These are phyloP conservation scores for Saccharomycopsis fibuligera DNA, from an alignment of 805 yeast species.

Conservation along the genomic window DNA sequence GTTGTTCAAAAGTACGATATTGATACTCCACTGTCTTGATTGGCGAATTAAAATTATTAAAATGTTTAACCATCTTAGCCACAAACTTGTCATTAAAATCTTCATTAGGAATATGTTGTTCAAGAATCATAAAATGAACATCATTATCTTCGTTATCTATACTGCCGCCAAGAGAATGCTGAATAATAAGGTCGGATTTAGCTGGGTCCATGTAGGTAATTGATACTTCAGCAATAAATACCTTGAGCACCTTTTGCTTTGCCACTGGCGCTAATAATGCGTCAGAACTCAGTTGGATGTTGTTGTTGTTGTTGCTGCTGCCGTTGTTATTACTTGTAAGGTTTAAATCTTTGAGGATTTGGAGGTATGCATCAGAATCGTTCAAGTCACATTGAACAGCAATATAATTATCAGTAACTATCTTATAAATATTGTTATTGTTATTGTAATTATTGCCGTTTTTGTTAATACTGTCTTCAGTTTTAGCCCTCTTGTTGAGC, in stretches of 20 bases:
- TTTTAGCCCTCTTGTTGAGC: too few relatives aligned
- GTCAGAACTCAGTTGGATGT: too few relatives aligned
- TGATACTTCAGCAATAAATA: conserved; percentile 79
- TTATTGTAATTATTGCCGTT: too few relatives aligned
- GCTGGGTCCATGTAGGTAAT: conserved; percentile 70
- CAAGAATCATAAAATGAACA: conserved; percentile 59
- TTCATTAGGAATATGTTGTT: conserved; percentile 60
- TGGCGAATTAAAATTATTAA: conserved; percentile 59
- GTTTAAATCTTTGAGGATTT: conserved; percentile 14
- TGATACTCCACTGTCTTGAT: conserved; percentile 49
- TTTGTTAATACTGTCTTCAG: background rate
- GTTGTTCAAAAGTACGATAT: conserved; percentile 48
- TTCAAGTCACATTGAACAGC: conserved; percentile 66
- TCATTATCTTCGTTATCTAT: too few relatives aligned
- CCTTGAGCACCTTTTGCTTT: conserved; percentile 30
- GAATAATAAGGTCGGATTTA: conserved; percentile 56
- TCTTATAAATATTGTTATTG: conserved; percentile 1
- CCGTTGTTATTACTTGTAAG: background rate
- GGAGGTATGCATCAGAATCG: conserved; percentile 34
- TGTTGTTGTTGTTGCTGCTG: too few relatives aligned
- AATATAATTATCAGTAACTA: conserved; percentile 38
- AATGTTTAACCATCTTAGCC: conserved; percentile 67
- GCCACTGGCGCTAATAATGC: background rate
- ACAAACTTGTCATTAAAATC: conserved; percentile 64
- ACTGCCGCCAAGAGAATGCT: conserved; percentile 36